Base-by-base conservation (phyloP, 495 filamentous ascomycete species). In the Ramalina intermedia region DNA sequence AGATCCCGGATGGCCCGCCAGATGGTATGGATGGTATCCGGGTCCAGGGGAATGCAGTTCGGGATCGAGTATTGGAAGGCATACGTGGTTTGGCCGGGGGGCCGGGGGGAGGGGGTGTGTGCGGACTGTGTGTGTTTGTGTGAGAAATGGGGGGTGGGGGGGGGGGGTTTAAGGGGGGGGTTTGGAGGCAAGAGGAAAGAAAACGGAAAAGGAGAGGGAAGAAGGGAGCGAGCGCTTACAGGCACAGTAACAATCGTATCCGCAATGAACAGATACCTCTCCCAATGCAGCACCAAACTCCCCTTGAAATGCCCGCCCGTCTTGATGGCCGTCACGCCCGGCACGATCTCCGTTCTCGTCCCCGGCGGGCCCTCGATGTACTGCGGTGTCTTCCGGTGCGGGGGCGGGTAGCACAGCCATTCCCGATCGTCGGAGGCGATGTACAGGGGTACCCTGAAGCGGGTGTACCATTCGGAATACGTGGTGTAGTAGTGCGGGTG, bases 401-500 rank as follows among this genome's bases (percentile, higher is more conserved):
- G n/a, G 4, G 48, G 38, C 18, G 61, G 52, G 1, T 68, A 61
- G 48, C 66, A 69, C 16, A 75, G 52, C 84, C 84, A 89, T 53
- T 65, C 51, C 50, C 66, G 59, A 57, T 89, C 84, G 45, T 83
- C 80, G 0, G 49, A 57, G 0, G 78, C 65, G 0, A 84, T 48
- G 46, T 78, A 85, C 0, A 88, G 73, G 0, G 72, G 73, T 54
- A 82, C 26, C 27, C 1, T 65, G 49, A 46, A 90, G 86, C 1
- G 60, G 58, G 27, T 64, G 56, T 0, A 77, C 84, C 84, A 90
- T 37, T 77, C 71, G 0, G 78, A 53, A 52, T 84, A 76, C 9
- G 83, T 80, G 14, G 74, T 74, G 62, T 84, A 88, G 60, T 80
- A 90, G 59, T 90, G 84, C 33, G 84, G 84, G 60, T 90, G 84